These are phyloP conservation scores for Pichia sp. DNA, from an alignment of 1,139 yeast species.

Conservation along the genomic window DNA sequence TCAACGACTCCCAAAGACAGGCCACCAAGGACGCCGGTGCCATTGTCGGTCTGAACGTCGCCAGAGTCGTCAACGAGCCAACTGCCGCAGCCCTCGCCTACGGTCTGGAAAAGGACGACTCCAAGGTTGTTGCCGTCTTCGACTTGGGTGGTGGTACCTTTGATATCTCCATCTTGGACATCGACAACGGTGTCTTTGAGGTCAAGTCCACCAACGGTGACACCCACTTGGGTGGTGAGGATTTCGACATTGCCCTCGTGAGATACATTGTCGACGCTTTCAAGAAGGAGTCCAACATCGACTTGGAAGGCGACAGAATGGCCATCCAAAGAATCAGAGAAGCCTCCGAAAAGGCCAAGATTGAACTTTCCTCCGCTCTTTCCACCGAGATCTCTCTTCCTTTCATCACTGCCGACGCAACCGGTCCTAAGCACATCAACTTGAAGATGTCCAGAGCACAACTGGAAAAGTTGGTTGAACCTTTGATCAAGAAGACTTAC, in stretches of 20 bases:
- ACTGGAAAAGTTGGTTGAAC: slow-evolving; percentile 87
- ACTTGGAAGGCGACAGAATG: slow-evolving; percentile 90
- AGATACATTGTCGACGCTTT: slow-evolving; percentile 87
- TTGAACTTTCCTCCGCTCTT: slow-evolving; percentile 91
- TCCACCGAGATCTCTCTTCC: slow-evolving; percentile 95
- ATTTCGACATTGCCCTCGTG: slow-evolving; percentile 76
- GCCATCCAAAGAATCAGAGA: slow-evolving; percentile 99
- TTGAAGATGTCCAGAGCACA: slow-evolving; percentile 89
- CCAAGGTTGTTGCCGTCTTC: slow-evolving; percentile 76
- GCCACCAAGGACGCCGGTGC: slow-evolving; percentile 99
- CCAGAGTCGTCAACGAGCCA: slow-evolving; percentile 98
- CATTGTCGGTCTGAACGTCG: slow-evolving; percentile 91
- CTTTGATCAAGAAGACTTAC: slow-evolving; percentile 84
- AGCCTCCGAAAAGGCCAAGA: slow-evolving; percentile 99
- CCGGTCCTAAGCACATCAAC: slow-evolving; percentile 98
- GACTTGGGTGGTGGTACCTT: slow-evolving; percentile 91
- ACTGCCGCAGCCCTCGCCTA: slow-evolving; percentile 98
- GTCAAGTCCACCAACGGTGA: slow-evolving; percentile 88
- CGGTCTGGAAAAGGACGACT: slow-evolving; percentile 82
- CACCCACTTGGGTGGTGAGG: slow-evolving; percentile 90
- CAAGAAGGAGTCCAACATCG: slow-evolving; percentile 89
- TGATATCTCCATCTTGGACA: slow-evolving; percentile 79
- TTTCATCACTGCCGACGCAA: slow-evolving; percentile 91
- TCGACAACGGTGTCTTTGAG: slow-evolving; percentile 84
- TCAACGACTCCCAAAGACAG: slow-evolving; percentile 97